Percentiles rank a stretch among this genome's conserved stretches.
Evolutionary conservation across 2,329 filamentous ascomycete genomes (phyloP).

Genomic region (Periconia sp.): DNA sequence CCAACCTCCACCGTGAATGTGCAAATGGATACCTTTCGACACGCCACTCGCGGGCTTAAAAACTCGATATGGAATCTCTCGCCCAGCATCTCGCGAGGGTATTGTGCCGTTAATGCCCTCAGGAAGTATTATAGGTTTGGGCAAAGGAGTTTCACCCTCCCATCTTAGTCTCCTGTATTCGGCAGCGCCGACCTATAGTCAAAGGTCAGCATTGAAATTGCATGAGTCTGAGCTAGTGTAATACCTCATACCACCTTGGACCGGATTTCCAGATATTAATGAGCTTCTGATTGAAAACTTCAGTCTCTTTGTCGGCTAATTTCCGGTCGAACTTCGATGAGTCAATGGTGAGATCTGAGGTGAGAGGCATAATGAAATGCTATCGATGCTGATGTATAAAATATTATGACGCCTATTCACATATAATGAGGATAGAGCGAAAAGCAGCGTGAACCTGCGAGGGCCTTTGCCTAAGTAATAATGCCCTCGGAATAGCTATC

Average conservation of each 20-base stretch:
- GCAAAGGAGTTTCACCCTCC: conserved; percentile 60
- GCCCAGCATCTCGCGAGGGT: conserved; percentile 59
- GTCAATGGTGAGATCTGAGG: conserved; percentile 51
- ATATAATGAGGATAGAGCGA: too few species aligned
- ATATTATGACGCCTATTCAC: too few species aligned
- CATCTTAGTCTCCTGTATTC: conserved; percentile 62
- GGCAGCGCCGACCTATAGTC: conserved; percentile 55
- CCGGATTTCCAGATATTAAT: conserved; percentile 51
- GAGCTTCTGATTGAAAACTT: conserved; percentile 52
- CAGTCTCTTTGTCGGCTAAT: conserved; percentile 48
- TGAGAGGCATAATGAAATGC: conserved; percentile 31
- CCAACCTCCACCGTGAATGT: conserved; percentile 63
- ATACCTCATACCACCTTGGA: conserved; percentile 60
- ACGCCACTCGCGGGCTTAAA: conserved; percentile 57
- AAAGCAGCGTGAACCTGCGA: too few species aligned
- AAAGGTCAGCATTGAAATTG: neutral
- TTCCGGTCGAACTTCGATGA: conserved; percentile 52
- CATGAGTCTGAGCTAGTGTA: neutral
- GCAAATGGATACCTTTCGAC: conserved; percentile 56
- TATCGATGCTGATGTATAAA: neutral
- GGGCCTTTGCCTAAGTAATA: too few species aligned
- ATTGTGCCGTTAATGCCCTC: conserved; percentile 55
- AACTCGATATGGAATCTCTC: conserved; percentile 60
- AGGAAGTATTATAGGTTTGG: conserved; percentile 54
- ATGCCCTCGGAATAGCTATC: too few species aligned